A percentile compares a stretch with the other conserved stretches of the same genome.
These are phyloP conservation scores for Musa beccarii DNA, from an alignment of 176 grass and related monocot genomes.

Conservation along the genomic window DNA sequence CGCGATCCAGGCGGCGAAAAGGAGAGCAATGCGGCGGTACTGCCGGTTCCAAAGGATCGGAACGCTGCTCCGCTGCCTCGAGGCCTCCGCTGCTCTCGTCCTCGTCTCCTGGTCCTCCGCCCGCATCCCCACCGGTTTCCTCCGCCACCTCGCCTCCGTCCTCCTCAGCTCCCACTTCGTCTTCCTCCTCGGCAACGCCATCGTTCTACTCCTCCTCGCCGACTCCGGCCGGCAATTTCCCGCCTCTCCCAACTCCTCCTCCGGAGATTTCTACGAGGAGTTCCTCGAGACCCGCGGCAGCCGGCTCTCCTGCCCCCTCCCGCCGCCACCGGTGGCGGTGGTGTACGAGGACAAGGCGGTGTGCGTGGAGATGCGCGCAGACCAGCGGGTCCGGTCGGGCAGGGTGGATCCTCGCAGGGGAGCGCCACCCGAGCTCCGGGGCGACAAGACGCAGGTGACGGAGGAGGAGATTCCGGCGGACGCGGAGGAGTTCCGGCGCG, in stretches of 20 bases:
- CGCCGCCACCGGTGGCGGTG: neutral
- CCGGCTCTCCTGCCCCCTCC: neutral
- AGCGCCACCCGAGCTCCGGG: slow-evolving; percentile 38
- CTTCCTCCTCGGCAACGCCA: slow-evolving; percentile 61
- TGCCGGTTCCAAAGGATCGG: neutral
- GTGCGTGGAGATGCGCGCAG: neutral
- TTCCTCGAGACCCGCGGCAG: neutral
- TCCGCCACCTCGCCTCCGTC: slow-evolving; percentile 32
- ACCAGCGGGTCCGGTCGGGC: neutral
- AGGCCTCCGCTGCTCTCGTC: slow-evolving; percentile 45
- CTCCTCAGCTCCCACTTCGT: slow-evolving; percentile 59
- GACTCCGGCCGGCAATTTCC: slow-evolving; percentile 25
- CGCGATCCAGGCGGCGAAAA: neutral
- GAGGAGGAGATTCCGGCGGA: slow-evolving; percentile 29
- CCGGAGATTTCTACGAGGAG: neutral
- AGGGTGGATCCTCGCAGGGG: neutral
- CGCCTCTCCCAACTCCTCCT: neutral
- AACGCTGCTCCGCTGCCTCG: slow-evolving; percentile 44
- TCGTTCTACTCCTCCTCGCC: slow-evolving; percentile 70
- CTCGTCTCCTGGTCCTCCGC: slow-evolving; percentile 51
- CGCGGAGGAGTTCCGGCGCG: slow-evolving; percentile 59
- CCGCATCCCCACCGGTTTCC: slow-evolving; percentile 28
- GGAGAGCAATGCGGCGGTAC: slow-evolving; percentile 6
- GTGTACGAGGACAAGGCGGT: slow-evolving; percentile 45
- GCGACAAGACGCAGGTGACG: slow-evolving; percentile 23